Base-by-base conservation (phyloP, 2,329 filamentous ascomycete species). In the Apiospora kogelbergensis region DNA sequence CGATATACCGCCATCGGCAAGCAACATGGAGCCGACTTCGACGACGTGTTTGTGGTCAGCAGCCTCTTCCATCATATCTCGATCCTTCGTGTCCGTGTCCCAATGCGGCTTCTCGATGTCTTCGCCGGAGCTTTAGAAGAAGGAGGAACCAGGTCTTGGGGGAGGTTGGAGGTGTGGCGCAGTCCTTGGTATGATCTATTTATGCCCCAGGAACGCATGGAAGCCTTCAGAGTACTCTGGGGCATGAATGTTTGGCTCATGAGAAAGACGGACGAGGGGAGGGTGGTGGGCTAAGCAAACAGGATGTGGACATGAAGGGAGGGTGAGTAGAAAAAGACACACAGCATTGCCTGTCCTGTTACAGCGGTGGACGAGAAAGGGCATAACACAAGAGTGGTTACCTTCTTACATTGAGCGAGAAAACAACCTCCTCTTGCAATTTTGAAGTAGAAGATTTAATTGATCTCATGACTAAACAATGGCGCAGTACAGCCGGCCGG, bases 181-280 rank as follows among this genome's bases (percentile, higher is more conserved):
- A 90, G 86, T 71, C 80, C 76, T 46, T 91, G 89, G 89, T 90
- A 82, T 73, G 89, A 91, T 74, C 77, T 91, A 13, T 91, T 90
- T 73, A 72, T 84, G 64, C 74, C 77, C 0, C 81, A 86, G 26
- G 85, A 91, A 68, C 78, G 89, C 63, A 74, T 90, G 33, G 83
- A 84, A 72, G 88, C 88, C 2, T 85, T 90, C 85, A 79, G 82
- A 71, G 71, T 86, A 11, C 72, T 90, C 1, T 91, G 89, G 89
- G 83, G 81, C 4, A 80, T 90, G 75, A 88, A 89, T 84, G 83
- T 83, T 2, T 91, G 85, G 76, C 78, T 88, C 75, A 90, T 90
- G 88, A 82, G 86, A 71, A 83, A 79, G 53, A 37, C 53, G 20
- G 53, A 60, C 30, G 53, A 65, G 15, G 48, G 6, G 48, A 42